Evolutionary conservation across 164 flowering plant genomes (phyloP), one percentile per base, ranked within the genome.

Genomic region (Taxillus chinensis): DNA sequence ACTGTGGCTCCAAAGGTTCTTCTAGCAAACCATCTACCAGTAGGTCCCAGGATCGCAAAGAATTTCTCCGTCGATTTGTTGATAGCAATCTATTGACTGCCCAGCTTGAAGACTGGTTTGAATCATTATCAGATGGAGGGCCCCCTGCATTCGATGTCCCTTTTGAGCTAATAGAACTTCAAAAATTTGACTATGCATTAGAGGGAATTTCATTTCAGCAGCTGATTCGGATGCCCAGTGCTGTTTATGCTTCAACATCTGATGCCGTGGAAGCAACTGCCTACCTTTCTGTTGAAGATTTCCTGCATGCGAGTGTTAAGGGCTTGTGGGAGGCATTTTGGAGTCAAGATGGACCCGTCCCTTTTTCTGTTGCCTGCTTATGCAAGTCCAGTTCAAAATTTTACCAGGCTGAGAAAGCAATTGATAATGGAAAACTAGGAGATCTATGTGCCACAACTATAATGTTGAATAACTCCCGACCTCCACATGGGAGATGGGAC

Each of bases 301-400:
- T 92, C 74, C 70, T 92, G 52, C 89, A 89, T 71, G 85, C 95
- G 5, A 72, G 88, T 67, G 88, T 74, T 42, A 87, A 82, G 70
- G 86, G 96, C 64, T 79, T 92, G 78, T 92, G 98, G 98, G 95
- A 86, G 57, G 78, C 96, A 51, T 92, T 92, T 78, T 92, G 98
- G 98, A 79, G 82, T 63, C 78, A 80, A 55, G 85, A 75, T 57
- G 85, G 68, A 52, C 76, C 82, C 14, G 68, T 86, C 77, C 98
- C 98, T 67, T 92, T 92, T 71, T 77, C 80, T 45, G 84, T 84
- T 59, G 79, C 86, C 5, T 85, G 86, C 70, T 60, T 86, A n/a
- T 75, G 81, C 57, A 61, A 75, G 40, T 63, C 64, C 42, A 83
- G 72, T 71, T 73, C 83, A 58, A 86, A 83, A 72, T 91, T 91